These are phyloP conservation scores for Thraustotheca clavata DNA, from an alignment of 352 stramenopile species.

Conservation along the genomic window DNA sequence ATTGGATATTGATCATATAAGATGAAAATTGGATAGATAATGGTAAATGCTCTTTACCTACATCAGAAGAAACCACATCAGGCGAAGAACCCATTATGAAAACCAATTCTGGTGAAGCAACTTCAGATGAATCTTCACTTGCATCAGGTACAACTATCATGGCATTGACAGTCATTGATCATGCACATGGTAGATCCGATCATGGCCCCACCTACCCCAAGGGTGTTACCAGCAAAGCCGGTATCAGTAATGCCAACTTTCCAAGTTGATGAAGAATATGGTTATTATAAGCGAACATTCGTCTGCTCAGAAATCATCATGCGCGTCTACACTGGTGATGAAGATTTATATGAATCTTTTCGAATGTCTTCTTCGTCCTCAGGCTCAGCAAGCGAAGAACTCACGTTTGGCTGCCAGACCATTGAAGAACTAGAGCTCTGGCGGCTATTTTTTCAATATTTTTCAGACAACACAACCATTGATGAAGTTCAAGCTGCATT, in stretches of 20 bases:
- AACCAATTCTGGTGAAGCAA: not conserved
- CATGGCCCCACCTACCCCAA: constrained; percentile 6
- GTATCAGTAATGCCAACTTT: not conserved
- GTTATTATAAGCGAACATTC: constrained; percentile 85
- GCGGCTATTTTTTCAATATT: constrained; percentile 76
- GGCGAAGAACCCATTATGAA: not conserved
- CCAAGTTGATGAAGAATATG: constrained; percentile 80
- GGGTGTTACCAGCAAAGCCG: not conserved
- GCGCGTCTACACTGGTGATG: constrained; percentile 83
- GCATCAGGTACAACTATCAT: not conserved
- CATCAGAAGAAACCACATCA: constrained; percentile 7
- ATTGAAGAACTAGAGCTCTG: constrained; percentile 63
- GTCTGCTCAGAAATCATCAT: constrained; percentile 87
- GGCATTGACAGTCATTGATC: too few species aligned
- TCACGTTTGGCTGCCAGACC: constrained; percentile 76
- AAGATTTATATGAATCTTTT: constrained; percentile 84
- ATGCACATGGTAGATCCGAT: constrained; percentile 9
- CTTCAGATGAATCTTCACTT: not conserved
- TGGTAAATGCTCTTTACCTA: not conserved
- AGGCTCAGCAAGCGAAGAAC: constrained; percentile 46
- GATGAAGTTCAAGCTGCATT: constrained; percentile 84
- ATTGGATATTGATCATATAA: too few species aligned
- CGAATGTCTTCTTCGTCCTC: constrained; percentile 60
- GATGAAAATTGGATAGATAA: not conserved
- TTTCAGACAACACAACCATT: constrained; percentile 59